These are phyloP conservation scores for Pseudonectria buxi DNA, from an alignment of 2,329 filamentous ascomycete genomes.

Conservation along the genomic window DNA sequence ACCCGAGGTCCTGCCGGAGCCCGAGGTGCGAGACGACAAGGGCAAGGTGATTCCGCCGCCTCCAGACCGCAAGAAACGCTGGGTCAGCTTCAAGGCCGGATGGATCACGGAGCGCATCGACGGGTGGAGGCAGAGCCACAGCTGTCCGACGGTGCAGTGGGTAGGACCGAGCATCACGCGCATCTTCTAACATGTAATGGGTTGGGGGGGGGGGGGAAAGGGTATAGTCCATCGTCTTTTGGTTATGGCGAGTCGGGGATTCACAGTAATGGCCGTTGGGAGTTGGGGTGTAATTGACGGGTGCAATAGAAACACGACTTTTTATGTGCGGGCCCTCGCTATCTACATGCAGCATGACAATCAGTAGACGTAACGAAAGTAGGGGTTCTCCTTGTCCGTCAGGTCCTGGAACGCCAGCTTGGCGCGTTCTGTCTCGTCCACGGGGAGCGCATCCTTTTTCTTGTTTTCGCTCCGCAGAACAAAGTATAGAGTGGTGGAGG, in stretches of 20 bases:
- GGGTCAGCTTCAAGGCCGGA: slow-evolving; percentile 25
- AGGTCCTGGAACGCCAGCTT: slow-evolving; percentile 61
- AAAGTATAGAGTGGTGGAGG: slow-evolving; percentile 49
- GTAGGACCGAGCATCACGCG: slow-evolving; percentile 26
- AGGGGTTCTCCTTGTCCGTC: slow-evolving; percentile 62
- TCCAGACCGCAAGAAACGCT: slow-evolving; percentile 12
- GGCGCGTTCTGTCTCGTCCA: slow-evolving; percentile 55
- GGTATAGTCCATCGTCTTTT: neutral
- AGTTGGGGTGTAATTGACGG: no score
- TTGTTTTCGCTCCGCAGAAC: slow-evolving; percentile 55
- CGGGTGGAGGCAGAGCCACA: slow-evolving; percentile 18
- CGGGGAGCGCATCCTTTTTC: slow-evolving; percentile 37
- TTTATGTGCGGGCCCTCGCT: no score
- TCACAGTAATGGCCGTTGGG: neutral
- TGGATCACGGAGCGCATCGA: slow-evolving; percentile 22
- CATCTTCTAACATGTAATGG: slow-evolving; percentile 20
- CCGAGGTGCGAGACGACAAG: slow-evolving; percentile 18
- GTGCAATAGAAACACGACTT: no score
- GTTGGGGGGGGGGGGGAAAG: no score
- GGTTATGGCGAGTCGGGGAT: neutral
- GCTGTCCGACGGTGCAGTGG: slow-evolving; percentile 25
- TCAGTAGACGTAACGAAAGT: slow-evolving; percentile 54
- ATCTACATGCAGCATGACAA: no score
- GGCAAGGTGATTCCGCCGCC: slow-evolving; percentile 17
- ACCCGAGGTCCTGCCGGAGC: slow-evolving; percentile 18